These are phyloP conservation scores for Calonectria pseudoreteaudii DNA, from an alignment of 2,329 filamentous ascomycete species.

Conservation along the genomic window DNA sequence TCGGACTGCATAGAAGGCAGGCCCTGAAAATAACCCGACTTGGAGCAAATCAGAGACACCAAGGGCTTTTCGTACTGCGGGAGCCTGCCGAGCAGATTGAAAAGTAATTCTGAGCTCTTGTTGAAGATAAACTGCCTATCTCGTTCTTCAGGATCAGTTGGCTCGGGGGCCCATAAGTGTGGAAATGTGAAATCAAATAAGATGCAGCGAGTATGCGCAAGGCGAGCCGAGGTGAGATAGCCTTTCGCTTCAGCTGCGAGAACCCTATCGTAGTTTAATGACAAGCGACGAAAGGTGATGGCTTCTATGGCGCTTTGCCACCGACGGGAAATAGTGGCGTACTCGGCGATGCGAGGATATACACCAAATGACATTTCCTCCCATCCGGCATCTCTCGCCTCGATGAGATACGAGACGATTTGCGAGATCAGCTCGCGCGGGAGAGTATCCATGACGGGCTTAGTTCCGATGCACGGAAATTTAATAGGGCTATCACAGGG, in stretches of 20 bases:
- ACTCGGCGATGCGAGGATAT: neutral
- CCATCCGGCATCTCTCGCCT: neutral
- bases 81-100: neutral
- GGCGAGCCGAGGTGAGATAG: neutral
- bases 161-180: no score
- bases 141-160: no score
- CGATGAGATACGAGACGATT: neutral
- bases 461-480: neutral
- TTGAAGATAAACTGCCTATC: neutral
- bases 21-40: neutral
- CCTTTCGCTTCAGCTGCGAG: neutral
- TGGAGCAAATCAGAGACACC: neutral
- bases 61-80: neutral
- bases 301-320: neutral
- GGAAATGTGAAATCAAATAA: neutral
- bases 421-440: neutral
- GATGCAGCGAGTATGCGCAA: neutral
- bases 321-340: neutral
- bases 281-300: neutral
- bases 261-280: neutral
- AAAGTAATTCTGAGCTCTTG: neutral
- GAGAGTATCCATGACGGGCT: neutral
- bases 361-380: neutral
- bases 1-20: neutral
- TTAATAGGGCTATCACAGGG: neutral